Base-by-base conservation (phyloP, 192 early-diverging fungal genomes). In the Coemansia sp. region DNA sequence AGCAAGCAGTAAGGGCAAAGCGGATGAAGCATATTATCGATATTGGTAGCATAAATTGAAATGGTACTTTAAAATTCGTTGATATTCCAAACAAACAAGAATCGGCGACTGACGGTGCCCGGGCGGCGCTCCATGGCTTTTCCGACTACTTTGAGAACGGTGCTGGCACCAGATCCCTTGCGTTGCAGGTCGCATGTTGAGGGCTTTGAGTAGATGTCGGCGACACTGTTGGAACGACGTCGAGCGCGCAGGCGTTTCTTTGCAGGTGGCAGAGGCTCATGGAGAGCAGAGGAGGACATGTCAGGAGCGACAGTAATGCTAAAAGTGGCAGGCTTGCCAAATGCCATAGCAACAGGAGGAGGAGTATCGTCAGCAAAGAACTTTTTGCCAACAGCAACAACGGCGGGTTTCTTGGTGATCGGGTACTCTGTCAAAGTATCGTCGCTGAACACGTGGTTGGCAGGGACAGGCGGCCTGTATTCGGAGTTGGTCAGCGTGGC, bases 41-140 rank as follows among this genome's bases (percentile, higher is more conserved):
- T 6, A 57, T 37, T 12, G 10, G 14, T 42, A 3, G 2, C 18
- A 10, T 8, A 42, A 42, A 42, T 6, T 19, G 10, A 42, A 42
- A 6, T 6, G 14, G 2, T 42, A 22, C 34, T 1, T 11, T 68
- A 58, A 75, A 9, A 72, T 68, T 72, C 76, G 42, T 63, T 72
- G 53, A 73, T 37, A 44, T 73, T 79, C 76, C 76, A 79, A 0
- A 79, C 76, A 72, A 79, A 79, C 14, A 79, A 60, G 67, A 72
- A 79, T 12, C 76, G 62, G 3, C 76, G 70, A 34, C 63, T 73
- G 41, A 79, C 76, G 0, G 69, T 79, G 41, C 76, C 76, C 0
- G 60, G 65, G 1, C 75, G 75, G n/a, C 68, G 75, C 48, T 77
- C 75, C 68, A 55, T 70, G 19, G 75, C 65, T 21, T 59, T 67